Evolutionary conservation across 208 protist species (phyloP).

Genomic region (Lotmaria passim): DNA sequence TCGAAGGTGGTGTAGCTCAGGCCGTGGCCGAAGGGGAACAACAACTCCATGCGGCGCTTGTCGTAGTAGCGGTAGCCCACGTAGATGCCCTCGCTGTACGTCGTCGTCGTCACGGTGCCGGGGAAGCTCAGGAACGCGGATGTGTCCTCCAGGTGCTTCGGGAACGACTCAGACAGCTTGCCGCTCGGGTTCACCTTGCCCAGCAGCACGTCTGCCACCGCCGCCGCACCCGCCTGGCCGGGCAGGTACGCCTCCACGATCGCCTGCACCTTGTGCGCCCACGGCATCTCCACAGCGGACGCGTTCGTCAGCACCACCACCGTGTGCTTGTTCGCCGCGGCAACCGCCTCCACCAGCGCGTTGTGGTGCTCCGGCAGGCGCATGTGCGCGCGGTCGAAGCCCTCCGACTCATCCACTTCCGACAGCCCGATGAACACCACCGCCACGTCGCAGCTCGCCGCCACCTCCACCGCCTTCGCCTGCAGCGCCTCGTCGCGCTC

Average conservation of each 20-base stretch:
- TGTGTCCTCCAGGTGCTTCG: not conserved
- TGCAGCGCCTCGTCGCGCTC: conserved; percentile 2
- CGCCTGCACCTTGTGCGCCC: conserved; percentile 14
- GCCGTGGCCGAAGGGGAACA: conserved; percentile 17
- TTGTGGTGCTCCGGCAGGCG: conserved; percentile 18
- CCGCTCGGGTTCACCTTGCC: conserved; percentile 21
- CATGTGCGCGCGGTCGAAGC: conserved; percentile 22
- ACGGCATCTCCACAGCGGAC: conserved; percentile 19
- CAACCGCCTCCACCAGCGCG: conserved; percentile 18
- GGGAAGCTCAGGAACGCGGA: conserved; percentile 13
- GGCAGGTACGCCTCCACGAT: conserved; percentile 24
- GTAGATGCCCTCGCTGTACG: conserved; percentile 18
- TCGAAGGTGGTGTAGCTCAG: conserved; percentile 21
- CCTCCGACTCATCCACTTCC: conserved; percentile 11
- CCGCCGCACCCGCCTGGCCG: conserved; percentile 4
- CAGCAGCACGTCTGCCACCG: conserved; percentile 12
- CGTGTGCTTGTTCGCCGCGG: conserved; percentile 15
- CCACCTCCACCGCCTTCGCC: conserved; percentile 18
- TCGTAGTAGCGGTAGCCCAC: conserved; percentile 19
- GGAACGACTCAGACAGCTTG: conserved; percentile 12
- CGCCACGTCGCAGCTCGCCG: conserved; percentile 16
- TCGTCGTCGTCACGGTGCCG: conserved; percentile 4
- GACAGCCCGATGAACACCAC: conserved; percentile 16
- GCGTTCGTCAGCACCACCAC: conserved; percentile 18
- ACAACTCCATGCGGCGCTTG: not conserved